Conservation (phyloP, 2,329 filamentous ascomycete genomes). For the Aspergillus alliaceus region DNA sequence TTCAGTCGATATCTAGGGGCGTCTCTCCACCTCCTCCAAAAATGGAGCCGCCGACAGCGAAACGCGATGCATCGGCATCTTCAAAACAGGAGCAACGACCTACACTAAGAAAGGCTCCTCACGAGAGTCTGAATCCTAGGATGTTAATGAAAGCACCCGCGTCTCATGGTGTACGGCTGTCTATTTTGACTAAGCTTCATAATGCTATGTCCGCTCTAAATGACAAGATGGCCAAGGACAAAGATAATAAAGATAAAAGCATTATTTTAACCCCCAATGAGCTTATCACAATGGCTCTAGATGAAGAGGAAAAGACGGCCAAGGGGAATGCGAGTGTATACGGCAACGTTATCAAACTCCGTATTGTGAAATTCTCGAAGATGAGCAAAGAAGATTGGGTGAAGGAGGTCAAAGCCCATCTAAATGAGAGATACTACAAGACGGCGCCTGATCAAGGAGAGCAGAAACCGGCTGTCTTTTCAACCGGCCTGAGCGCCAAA, state of each 20-base stretch:
- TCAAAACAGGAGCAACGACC: conserved; percentile 9
- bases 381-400: conserved; percentile 74
- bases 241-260: conserved; percentile 29
- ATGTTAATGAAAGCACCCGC: conserved; percentile 46
- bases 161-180: conserved; percentile 40
- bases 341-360: conserved; percentile 78
- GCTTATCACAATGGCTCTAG: conserved; percentile 47
- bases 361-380: conserved; percentile 72
- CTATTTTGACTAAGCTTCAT: conserved; percentile 47
- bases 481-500: conserved; percentile 66
- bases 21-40: conserved; percentile 32
- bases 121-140: conserved; percentile 47
- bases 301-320: conserved; percentile 75
- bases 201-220: conserved; percentile 44
- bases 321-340: conserved; percentile 70
- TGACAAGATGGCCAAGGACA: conserved; percentile 34
- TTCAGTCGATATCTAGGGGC: conserved; percentile 24
- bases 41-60: conserved; percentile 3
- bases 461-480: conserved; percentile 54
- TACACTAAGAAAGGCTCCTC: conserved; percentile 33
- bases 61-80: conserved; percentile 1
- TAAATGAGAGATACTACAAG: conserved; percentile 39
- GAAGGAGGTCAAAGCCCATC: conserved; percentile 54
- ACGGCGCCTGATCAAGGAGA: conserved; percentile 28
- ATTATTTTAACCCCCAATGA: conserved; percentile 45